Evolutionary conservation across 805 yeast genomes (phyloP).

Genomic region (Wickerhamomyces xylosicus): DNA sequence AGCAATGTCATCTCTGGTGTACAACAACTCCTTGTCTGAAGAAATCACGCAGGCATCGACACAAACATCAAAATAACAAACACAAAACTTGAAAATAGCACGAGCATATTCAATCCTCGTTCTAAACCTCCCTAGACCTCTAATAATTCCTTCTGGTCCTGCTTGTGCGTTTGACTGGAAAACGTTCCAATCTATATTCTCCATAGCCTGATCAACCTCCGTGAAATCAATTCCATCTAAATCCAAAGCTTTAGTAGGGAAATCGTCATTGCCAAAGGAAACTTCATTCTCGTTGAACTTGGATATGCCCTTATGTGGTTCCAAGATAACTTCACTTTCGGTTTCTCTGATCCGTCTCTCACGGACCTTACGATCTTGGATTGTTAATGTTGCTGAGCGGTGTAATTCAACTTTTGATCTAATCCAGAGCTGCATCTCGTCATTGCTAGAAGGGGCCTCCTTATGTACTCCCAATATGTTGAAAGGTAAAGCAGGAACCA

Average conservation of each 20-base stretch:
- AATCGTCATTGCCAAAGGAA: constrained; percentile 1
- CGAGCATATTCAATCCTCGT: constrained; percentile 51
- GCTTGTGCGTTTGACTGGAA: background rate
- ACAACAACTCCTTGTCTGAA: constrained; percentile 23
- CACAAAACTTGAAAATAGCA: constrained; percentile 52
- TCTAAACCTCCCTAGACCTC: constrained; percentile 37
- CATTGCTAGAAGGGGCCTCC: background rate
- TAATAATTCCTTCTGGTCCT: constrained; percentile 40
- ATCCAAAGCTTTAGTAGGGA: constrained; percentile 20
- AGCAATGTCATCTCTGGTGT: constrained; percentile 20
- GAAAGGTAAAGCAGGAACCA: too few relatives aligned
- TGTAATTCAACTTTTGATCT: constrained; percentile 50
- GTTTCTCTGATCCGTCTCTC: constrained; percentile 52
- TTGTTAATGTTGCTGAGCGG: constrained; percentile 60
- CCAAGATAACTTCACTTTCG: constrained; percentile 50
- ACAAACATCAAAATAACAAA: constrained; percentile 42
- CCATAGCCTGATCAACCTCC: constrained; percentile 36
- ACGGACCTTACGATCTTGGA: constrained; percentile 60
- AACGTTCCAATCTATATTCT: constrained; percentile 9
- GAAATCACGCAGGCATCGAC: constrained; percentile 14
- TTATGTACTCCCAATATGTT: too few relatives aligned
- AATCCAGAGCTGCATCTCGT: constrained; percentile 33
- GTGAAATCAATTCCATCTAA: constrained; percentile 22
- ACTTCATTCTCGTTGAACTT: constrained; percentile 39
- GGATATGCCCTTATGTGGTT: constrained; percentile 44